Conservation (phyloP, 331 rosid species). For the Pyrus hybrid region DNA sequence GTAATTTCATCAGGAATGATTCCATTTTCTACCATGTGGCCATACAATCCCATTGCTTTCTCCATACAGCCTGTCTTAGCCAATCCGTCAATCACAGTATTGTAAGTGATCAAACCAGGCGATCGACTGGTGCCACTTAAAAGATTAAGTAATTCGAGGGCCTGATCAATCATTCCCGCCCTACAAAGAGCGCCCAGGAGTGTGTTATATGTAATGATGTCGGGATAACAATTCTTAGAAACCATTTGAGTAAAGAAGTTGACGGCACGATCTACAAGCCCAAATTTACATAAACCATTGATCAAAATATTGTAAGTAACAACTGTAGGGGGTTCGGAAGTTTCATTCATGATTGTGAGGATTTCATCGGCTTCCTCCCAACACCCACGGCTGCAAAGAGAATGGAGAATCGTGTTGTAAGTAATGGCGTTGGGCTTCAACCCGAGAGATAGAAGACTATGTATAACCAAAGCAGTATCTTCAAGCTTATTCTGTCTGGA, state of each 20-base stretch:
- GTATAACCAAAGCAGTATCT: constrained; percentile 49
- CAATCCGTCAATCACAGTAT: constrained; percentile 64
- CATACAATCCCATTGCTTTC: constrained; percentile 47
- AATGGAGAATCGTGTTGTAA: constrained; percentile 73
- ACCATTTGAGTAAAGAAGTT: constrained; percentile 54
- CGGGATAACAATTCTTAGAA: constrained; percentile 53
- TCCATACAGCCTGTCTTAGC: constrained; percentile 48
- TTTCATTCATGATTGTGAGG: constrained; percentile 55
- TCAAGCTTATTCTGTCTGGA: constrained; percentile 61
- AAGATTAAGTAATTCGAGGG: constrained; percentile 39
- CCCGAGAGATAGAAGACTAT: constrained; percentile 47
- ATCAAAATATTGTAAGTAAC: constrained; percentile 73
- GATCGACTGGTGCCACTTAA: constrained; percentile 48
- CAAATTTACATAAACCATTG: constrained; percentile 66
- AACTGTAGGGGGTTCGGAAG: constrained; percentile 46
- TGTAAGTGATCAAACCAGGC: constrained; percentile 69
- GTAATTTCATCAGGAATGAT: constrained; percentile 71
- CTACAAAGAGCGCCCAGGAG: constrained; percentile 67
- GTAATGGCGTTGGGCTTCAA: constrained; percentile 61
- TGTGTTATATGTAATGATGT: constrained; percentile 79
- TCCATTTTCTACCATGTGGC: constrained; percentile 50
- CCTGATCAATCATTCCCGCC: constrained; percentile 72
- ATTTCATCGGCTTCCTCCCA: constrained; percentile 72
- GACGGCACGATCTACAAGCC: constrained; percentile 62
- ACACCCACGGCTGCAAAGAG: constrained; percentile 51